Evolutionary conservation across 495 filamentous ascomycete species (phyloP).

Genomic region (Tetracladium marchalianum): DNA sequence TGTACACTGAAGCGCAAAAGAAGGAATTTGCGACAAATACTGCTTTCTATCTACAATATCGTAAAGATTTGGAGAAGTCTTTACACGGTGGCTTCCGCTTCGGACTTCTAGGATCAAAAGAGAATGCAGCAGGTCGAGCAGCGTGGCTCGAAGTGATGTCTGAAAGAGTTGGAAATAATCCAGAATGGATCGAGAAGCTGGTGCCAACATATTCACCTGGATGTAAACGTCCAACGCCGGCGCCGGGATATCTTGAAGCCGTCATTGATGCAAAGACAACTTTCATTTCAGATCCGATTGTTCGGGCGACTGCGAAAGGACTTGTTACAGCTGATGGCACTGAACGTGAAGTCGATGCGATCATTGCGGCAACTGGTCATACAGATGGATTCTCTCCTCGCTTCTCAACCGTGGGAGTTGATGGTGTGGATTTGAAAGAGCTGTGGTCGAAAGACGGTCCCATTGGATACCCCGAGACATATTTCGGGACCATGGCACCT

Average conservation of each 20-base stretch:
- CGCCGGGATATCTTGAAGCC: constrained; percentile 47
- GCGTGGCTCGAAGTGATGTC: constrained; percentile 42
- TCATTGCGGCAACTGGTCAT: constrained; percentile 43
- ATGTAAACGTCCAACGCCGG: constrained; percentile 48
- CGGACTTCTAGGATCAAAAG: constrained; percentile 31
- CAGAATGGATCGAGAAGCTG: constrained; percentile 37
- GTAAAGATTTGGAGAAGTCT: constrained; percentile 35
- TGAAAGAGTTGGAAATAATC: constrained; percentile 33
- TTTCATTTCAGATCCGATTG: constrained; percentile 35
- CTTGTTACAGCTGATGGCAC: constrained; percentile 21
- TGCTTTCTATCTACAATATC: constrained; percentile 36
- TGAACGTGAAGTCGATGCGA: constrained; percentile 25
- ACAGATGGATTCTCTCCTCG: constrained; percentile 26
- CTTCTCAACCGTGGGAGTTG: constrained; percentile 36
- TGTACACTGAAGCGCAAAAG: constrained; percentile 30
- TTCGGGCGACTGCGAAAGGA: constrained; percentile 31
- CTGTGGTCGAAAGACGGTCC: constrained; percentile 25
- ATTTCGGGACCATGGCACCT: constrained; percentile 39
- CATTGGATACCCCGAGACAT: constrained; percentile 29
- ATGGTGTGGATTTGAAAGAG: constrained; percentile 10
- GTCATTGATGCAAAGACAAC: constrained; percentile 38
- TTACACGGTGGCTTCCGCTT: constrained; percentile 31
- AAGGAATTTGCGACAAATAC: constrained; percentile 31
- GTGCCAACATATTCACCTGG: constrained; percentile 47
- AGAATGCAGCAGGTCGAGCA: constrained; percentile 37